Percentiles rank a stretch among this genome's conserved stretches.
Evolutionary conservation across 1,284 basidiomycete species (phyloP).

Genomic region (Cryptococcus deneoformans): DNA sequence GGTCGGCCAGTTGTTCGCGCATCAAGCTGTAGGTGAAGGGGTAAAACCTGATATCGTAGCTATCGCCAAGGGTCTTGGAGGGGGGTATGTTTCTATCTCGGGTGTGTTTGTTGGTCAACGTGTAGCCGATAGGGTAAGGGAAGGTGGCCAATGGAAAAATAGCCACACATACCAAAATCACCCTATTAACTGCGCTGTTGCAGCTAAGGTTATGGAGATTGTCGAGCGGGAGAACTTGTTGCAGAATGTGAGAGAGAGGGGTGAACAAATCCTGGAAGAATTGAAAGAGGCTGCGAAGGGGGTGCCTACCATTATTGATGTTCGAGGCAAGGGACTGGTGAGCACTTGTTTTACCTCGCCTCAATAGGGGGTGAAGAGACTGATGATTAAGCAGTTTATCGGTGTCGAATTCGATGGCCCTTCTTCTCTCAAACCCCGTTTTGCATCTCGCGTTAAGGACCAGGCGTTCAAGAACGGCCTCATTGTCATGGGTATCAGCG

Average conservation of each 20-base stretch:
- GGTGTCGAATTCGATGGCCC: constrained; percentile 30
- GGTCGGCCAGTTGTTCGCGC: constrained; percentile 66
- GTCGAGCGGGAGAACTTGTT: constrained; percentile 63
- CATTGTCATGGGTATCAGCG: constrained; percentile 20
- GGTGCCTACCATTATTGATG: constrained; percentile 19
- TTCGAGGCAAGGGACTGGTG: constrained; percentile 63
- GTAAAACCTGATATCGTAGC: constrained; percentile 70
- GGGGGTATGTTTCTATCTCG: constrained; percentile 78
- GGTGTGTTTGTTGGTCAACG: constrained; percentile 68
- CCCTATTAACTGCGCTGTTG: constrained; percentile 70
- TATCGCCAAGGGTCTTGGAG: constrained; percentile 82
- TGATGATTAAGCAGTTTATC: constrained; percentile 19
- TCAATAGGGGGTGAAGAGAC: background rate
- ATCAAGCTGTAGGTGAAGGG: constrained; percentile 56
- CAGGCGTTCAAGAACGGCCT: constrained; percentile 27
- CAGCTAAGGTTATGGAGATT: constrained; percentile 73
- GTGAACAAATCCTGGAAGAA: constrained; percentile 21
- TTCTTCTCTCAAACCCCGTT: constrained; percentile 17
- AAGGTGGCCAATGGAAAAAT: constrained; percentile 57
- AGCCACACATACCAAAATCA: constrained; percentile 84
- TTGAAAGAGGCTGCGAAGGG: constrained; percentile 17
- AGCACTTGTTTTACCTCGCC: constrained; percentile 50
- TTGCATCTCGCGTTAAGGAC: constrained; percentile 28
- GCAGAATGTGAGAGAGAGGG: constrained; percentile 23
- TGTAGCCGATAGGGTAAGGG: constrained; percentile 62